phyloP scores from a whole-genome alignment of 2,329 filamentous ascomycete species.

The Annulohypoxylon truncatum region DNA sequence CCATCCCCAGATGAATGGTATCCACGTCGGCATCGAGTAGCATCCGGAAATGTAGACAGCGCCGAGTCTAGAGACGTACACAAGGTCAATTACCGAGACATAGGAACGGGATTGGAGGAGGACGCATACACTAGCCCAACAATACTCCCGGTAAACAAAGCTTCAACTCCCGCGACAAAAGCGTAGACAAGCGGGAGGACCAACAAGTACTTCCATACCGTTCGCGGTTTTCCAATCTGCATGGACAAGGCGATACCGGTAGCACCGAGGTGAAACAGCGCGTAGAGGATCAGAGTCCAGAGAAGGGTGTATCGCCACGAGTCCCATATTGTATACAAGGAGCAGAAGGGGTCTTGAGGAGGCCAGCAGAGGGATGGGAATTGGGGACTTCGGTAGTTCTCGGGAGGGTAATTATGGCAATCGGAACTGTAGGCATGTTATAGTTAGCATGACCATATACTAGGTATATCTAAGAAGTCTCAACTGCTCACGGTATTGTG shows the following conservation, averaged over 20 bases:
- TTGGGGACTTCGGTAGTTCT: conserved; percentile 72
- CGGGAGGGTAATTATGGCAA: conserved; percentile 54
- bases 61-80: conserved; percentile 67
- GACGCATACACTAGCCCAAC: conserved; percentile 80
- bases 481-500: conserved; percentile 36
- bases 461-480: not conserved
- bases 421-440: conserved; percentile 26
- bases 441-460: conserved; percentile 11
- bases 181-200: conserved; percentile 77
- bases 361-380: conserved; percentile 90
- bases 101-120: not conserved
- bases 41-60: conserved; percentile 84
- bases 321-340: conserved; percentile 79
- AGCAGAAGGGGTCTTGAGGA: conserved; percentile 62
- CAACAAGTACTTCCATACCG: conserved; percentile 73
- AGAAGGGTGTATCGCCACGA: conserved; percentile 89
- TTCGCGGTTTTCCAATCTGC: conserved; percentile 69
- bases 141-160: conserved; percentile 81
- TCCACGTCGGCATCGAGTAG: conserved; percentile 94
- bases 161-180: conserved; percentile 79
- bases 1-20: conserved; percentile 87
- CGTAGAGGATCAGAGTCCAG: conserved; percentile 87
- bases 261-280: conserved; percentile 78
- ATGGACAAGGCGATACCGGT: conserved; percentile 78
- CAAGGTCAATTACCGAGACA: conserved; percentile 13